These are phyloP conservation scores for Candida argentea DNA, from an alignment of 805 yeast species.

Conservation along the genomic window DNA sequence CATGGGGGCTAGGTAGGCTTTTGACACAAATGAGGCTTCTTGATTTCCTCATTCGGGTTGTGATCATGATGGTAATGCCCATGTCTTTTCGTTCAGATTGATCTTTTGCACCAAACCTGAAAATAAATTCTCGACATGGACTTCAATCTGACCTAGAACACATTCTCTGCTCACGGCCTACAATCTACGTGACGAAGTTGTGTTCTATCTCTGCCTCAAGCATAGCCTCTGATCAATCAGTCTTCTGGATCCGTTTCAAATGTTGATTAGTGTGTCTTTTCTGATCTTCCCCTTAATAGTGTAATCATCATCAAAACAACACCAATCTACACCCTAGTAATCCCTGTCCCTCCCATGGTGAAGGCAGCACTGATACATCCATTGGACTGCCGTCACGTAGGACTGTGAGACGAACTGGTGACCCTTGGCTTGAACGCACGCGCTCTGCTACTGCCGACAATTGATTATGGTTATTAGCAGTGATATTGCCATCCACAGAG, in stretches of 20 bases:
- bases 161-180: too few relatives aligned
- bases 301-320: slow-evolving; percentile 24
- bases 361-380: slow-evolving; percentile 29
- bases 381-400: slow-evolving; percentile 18
- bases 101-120: too few relatives aligned
- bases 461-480: slow-evolving; percentile 46
- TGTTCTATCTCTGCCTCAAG: too few relatives aligned
- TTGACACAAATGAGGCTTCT: neutral
- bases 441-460: slow-evolving; percentile 34
- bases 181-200: too few relatives aligned
- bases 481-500: slow-evolving; percentile 39
- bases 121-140: too few relatives aligned
- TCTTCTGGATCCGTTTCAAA: too few relatives aligned
- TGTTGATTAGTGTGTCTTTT: too few relatives aligned
- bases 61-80: slow-evolving; percentile 1
- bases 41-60: slow-evolving; percentile 1
- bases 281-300: too few relatives aligned
- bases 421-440: slow-evolving; percentile 30
- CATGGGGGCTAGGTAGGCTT: slow-evolving; percentile 70
- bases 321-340: slow-evolving; percentile 56
- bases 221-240: too few relatives aligned
- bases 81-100: neutral
- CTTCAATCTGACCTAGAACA: too few relatives aligned
- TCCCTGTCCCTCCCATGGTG: slow-evolving; percentile 59
- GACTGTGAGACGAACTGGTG: slow-evolving; percentile 16